A percentile compares a stretch with the other conserved stretches of the same genome.
These are phyloP conservation scores for Papiliotrema flavescens DNA, from an alignment of 1,284 basidiomycete genomes.

Conservation along the genomic window DNA sequence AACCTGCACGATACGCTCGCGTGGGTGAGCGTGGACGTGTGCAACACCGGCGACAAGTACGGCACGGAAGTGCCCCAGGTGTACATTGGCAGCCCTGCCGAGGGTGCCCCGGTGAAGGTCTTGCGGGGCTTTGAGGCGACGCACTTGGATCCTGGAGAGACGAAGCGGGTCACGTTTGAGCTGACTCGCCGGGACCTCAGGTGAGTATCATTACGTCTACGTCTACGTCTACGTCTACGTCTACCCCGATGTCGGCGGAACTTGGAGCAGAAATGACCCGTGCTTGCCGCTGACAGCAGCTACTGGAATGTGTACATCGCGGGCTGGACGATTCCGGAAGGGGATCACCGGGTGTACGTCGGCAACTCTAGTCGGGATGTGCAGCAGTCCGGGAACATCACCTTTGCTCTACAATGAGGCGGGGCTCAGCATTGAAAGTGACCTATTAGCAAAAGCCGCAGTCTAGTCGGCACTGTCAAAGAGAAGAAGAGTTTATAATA, in stretches of 20 bases:
- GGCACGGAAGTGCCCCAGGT: slow-evolving; percentile 51
- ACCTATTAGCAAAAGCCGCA: too few relatives aligned
- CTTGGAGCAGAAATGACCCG: too few relatives aligned
- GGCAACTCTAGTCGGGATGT: neutral
- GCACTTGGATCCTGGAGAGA: slow-evolving; percentile 5
- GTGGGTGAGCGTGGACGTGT: slow-evolving; percentile 38
- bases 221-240: too few relatives aligned
- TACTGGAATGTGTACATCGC: slow-evolving; percentile 10
- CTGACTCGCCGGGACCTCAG: slow-evolving; percentile 15
- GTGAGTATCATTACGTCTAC: too few relatives aligned
- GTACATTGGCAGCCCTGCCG: slow-evolving; percentile 15
- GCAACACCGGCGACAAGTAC: slow-evolving; percentile 44
- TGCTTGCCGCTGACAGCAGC: neutral
- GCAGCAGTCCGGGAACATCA: neutral
- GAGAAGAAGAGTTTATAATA: too few relatives aligned
- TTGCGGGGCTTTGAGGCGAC: slow-evolving; percentile 13
- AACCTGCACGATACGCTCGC: slow-evolving; percentile 27
- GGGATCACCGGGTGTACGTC: slow-evolving; percentile 8
- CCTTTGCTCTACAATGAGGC: neutral
- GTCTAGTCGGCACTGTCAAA: too few relatives aligned
- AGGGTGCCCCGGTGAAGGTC: slow-evolving; percentile 7
- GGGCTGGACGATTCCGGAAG: slow-evolving; percentile 6
- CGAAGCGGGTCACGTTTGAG: slow-evolving; percentile 10
- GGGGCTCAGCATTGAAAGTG: too few relatives aligned
- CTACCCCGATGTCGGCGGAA: too few relatives aligned